Evolutionary conservation across 1,139 yeast genomes (phyloP), one percentile per base, ranked within the genome.

Genomic region (Hansenula lynferdii): DNA sequence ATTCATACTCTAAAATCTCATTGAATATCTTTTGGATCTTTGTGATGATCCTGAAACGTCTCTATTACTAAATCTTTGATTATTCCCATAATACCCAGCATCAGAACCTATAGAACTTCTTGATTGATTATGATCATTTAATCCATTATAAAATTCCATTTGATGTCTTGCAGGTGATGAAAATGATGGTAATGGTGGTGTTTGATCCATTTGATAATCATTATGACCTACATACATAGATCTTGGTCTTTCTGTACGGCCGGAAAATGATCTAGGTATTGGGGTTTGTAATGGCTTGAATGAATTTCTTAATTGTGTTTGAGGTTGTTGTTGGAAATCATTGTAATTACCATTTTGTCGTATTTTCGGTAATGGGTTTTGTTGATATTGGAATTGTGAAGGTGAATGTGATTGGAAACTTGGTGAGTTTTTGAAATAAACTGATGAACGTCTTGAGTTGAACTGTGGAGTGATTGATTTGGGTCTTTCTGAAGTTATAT

Each of bases 1-100:
- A n/a, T n/a, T n/a, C n/a, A n/a, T n/a, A n/a, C n/a, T n/a, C n/a
- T 34, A 49, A 37, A 51, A 51, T 26, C 56, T 42, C 52, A 48
- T 43, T 2, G 56, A 50, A 21, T 50, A 49, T 31, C 54, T 41
- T 32, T 49, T 51, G 11, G 35, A 32, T 25, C 18, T 24, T 18
- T 28, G 32, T 6, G n/a, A n/a, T n/a, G n/a, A n/a, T n/a, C n/a
- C n/a, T n/a, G n/a, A n/a, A n/a, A n/a, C 17, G 16, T 22, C 34
- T 22, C 14, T 16, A n/a, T 3, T 9, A 15, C n/a, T 15, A 10
- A 11, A 9, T 22, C 27, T 31, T 31, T 24, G 18, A 22, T 12
- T 14, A 15, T 21, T 21, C 19, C 8, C 26, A 31, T 20, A 15
- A n/a, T n/a, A n/a, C n/a, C 27, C 19, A 12, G 4, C 2, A 6